A percentile compares a stretch with the other conserved stretches of the same genome.
Evolutionary conservation across 2,329 filamentous ascomycete species (phyloP).

Genomic region (Verticillium nubilum): DNA sequence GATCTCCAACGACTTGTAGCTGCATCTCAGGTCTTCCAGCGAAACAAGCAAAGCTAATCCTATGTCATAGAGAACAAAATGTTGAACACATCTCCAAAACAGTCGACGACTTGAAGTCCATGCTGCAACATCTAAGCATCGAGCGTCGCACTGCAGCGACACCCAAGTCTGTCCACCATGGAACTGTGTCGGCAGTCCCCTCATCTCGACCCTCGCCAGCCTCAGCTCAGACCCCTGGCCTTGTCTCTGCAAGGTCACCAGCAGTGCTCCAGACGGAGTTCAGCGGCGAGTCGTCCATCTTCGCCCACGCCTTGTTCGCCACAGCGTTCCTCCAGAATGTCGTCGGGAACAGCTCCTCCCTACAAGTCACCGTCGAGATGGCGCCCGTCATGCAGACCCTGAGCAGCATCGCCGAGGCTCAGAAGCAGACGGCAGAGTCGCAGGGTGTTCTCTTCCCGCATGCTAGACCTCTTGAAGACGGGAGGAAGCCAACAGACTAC

Average conservation of each 20-base stretch:
- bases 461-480: conserved; percentile 6
- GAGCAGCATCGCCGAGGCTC: background rate
- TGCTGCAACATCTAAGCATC: background rate
- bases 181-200: background rate
- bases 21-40: background rate
- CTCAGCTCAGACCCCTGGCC: background rate
- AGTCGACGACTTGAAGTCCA: conserved; percentile 9
- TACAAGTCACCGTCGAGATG: background rate
- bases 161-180: background rate
- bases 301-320: conserved; percentile 15
- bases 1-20: conserved; percentile 13
- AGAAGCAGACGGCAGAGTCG: conserved; percentile 3
- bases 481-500: conserved; percentile 3
- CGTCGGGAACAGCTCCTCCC: conserved; percentile 9
- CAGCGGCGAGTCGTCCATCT: conserved; percentile 13
- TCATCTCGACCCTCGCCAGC: background rate
- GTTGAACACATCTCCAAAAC: conserved; percentile 11
- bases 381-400: conserved; percentile 8
- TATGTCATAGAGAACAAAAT: background rate
- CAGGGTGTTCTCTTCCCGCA: conserved; percentile 8
- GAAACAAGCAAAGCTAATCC: background rate
- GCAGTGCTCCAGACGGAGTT: conserved; percentile 9
- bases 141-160: background rate
- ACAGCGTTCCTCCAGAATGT: conserved; percentile 15
- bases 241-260: background rate